Conservation (phyloP, 768 basidiomycete species). For the Suillus fuscotomentosus region DNA sequence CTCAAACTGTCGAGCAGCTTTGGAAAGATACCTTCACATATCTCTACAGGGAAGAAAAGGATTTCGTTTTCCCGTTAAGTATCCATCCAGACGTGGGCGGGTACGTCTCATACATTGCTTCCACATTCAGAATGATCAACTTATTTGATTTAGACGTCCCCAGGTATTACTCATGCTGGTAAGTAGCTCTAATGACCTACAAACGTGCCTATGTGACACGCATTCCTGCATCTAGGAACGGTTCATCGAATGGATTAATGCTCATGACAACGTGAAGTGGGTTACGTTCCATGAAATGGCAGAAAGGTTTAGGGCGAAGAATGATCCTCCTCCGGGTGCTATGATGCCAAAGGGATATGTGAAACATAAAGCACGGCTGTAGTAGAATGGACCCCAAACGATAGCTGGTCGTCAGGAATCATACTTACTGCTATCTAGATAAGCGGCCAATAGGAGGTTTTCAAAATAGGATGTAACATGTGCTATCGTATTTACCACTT, state of each 20-base stretch:
- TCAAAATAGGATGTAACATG: neutral
- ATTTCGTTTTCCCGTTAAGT: constrained; percentile 66
- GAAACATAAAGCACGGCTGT: constrained; percentile 7
- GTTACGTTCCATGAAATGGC: constrained; percentile 70
- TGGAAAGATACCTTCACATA: constrained; percentile 76
- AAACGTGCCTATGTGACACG: neutral
- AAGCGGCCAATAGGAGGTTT: neutral
- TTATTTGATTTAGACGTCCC: constrained; percentile 39
- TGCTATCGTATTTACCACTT: no score
- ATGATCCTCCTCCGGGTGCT: constrained; percentile 46
- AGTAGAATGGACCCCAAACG: neutral
- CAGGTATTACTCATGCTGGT: constrained; percentile 72
- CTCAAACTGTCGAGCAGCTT: constrained; percentile 58
- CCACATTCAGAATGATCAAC: neutral
- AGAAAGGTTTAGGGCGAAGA: constrained; percentile 55
- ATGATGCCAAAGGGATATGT: constrained; percentile 51
- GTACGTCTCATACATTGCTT: constrained; percentile 30
- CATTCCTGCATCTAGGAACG: constrained; percentile 43
- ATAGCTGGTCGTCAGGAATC: no score
- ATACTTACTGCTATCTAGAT: neutral
- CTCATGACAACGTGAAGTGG: constrained; percentile 68
- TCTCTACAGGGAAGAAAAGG: constrained; percentile 57
- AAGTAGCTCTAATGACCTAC: constrained; percentile 15
- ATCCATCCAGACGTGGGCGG: constrained; percentile 76
- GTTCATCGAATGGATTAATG: constrained; percentile 75